phyloP scores from a whole-genome alignment of 1,139 yeast genomes.

The Saccharomyces hybrid region DNA sequence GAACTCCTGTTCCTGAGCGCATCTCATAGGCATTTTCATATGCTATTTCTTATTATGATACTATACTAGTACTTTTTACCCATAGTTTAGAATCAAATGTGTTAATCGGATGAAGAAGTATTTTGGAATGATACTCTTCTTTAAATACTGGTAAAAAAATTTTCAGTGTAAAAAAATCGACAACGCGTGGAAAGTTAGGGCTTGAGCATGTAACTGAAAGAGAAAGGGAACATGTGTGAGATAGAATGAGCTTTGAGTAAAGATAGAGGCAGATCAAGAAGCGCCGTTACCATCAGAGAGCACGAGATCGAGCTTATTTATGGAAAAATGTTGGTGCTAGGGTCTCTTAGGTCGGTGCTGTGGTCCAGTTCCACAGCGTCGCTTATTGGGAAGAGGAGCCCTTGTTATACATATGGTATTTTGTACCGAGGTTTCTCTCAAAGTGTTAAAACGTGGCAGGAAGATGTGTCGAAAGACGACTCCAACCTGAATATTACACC shows the following conservation, averaged over 20 bases:
- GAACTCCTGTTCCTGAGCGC: conserved; percentile 12
- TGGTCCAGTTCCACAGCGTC: background rate
- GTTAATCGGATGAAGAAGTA: background rate
- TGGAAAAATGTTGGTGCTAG: background rate
- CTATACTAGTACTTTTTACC: background rate
- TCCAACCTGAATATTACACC: conserved; percentile 11
- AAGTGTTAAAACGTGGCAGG: background rate
- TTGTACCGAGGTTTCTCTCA: background rate
- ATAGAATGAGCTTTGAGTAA: background rate
- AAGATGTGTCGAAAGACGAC: background rate
- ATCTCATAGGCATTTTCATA: background rate
- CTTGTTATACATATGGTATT: background rate
- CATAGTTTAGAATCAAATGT: background rate
- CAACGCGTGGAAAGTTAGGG: conserved; percentile 1
- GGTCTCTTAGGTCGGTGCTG: background rate
- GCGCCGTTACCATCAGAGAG: background rate
- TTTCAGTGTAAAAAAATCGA: background rate
- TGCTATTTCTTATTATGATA: background rate
- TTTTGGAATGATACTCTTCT: background rate
- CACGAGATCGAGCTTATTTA: background rate
- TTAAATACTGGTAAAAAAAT: background rate
- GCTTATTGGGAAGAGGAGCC: background rate
- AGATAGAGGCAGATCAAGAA: too few species aligned
- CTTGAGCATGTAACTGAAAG: background rate
- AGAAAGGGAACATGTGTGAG: background rate